Evolutionary conservation across 257 asterid genomes (phyloP).

Genomic region (Verbena officinalis): DNA sequence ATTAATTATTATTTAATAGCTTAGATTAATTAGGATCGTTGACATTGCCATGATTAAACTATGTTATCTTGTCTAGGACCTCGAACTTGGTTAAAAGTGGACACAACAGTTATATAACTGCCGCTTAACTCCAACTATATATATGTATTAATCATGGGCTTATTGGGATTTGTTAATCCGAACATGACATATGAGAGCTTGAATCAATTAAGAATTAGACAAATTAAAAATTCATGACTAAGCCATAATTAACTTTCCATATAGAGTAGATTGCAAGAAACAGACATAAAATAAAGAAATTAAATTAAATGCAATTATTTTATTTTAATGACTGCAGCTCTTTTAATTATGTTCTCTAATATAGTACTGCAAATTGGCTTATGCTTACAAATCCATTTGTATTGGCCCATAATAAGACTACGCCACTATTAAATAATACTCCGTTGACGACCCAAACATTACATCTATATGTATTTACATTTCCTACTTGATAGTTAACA

Average conservation of each 20-base stretch:
- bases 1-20: not conserved
- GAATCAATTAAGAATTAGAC: not conserved
- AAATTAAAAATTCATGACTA: not conserved
- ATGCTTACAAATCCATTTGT: no score
- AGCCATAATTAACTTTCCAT: not conserved
- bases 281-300: not conserved
- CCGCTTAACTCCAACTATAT: no score
- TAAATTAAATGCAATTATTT: not conserved
- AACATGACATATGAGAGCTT: no score
- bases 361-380: no score
- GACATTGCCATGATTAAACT: slow-evolving; percentile 3
- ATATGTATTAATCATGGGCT: not conserved
- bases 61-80: not conserved
- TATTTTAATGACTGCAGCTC: not conserved
- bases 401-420: no score
- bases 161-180: no score
- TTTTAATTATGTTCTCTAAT: no score
- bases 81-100: not conserved
- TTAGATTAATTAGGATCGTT: not conserved
- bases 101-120: slow-evolving; percentile 10
- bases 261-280: slow-evolving; percentile 1
- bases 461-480: no score
- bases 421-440: no score
- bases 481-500: no score
- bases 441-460: no score